A percentile compares a stretch with the other conserved stretches of the same genome.
These are phyloP conservation scores for Umbilicus rupestris DNA, from an alignment of 164 flowering plant genomes.

Conservation along the genomic window DNA sequence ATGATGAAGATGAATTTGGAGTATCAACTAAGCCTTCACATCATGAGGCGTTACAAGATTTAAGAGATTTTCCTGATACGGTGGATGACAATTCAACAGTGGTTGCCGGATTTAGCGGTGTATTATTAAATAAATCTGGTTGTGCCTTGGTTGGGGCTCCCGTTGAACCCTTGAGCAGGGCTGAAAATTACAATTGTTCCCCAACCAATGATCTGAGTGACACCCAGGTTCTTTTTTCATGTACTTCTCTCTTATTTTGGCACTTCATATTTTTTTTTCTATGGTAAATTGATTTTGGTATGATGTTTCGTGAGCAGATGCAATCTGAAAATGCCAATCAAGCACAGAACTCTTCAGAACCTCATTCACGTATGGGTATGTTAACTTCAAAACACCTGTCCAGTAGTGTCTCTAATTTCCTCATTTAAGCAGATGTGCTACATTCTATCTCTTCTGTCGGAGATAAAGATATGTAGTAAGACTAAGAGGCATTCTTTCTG, in stretches of 20 bases:
- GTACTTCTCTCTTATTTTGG: no score
- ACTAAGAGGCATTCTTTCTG: not conserved
- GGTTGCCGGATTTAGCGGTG: not conserved
- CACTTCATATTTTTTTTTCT: not conserved
- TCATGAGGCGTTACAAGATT: slow-evolving; percentile 9
- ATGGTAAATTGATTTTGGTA: no score
- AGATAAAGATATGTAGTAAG: not conserved
- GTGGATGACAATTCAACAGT: slow-evolving; percentile 14
- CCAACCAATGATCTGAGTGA: not conserved
- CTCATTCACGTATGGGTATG: not conserved
- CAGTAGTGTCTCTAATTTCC: no score
- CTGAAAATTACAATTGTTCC: not conserved
- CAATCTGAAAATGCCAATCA: not conserved
- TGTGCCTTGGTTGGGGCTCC: not conserved
- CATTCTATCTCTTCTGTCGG: not conserved
- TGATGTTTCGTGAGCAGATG: not conserved
- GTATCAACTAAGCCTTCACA: slow-evolving; percentile 6
- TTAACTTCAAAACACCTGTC: not conserved
- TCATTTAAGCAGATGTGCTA: not conserved
- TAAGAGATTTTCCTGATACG: not conserved
- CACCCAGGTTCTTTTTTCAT: not conserved
- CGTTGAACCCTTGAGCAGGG: no score
- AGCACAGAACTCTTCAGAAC: not conserved
- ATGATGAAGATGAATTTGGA: slow-evolving; percentile 16
- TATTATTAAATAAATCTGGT: not conserved